Evolutionary conservation across 805 yeast species (phyloP), one percentile per base, ranked within the genome.

Genomic region (Maudiozyma pseudohumilis): DNA sequence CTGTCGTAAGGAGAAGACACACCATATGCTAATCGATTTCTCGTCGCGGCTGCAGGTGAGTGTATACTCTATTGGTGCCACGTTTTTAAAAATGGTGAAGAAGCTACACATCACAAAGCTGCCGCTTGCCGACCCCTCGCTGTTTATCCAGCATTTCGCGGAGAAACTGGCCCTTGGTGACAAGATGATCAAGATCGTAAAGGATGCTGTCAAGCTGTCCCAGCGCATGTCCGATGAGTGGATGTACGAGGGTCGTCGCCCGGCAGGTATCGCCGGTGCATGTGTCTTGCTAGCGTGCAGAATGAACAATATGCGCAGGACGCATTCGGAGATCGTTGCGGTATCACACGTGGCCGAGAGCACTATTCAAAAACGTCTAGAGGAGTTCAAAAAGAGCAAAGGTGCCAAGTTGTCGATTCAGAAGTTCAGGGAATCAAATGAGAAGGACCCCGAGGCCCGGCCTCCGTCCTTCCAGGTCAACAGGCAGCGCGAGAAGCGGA

Each of bases 191-290:
- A 79, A 79, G 48, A 95, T 92, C 11, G 79, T 84, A 32, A 74
- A 72, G 42, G 99, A 92, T 59, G 97, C 98, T 0, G 78, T 79
- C 6, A 75, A 78, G 49, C 63, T 92, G 17, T 95, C 95, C 0
- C 84, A 77, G 53, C 69, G 95, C 47, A 92, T 92, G 99, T 70
- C 88, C 11, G 74, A 77, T 30, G 97, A 92, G 53, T 92, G 97
- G 96, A 82, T 92, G 48, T 84, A 80, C 56, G 94, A 86, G 61
- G 99, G 99, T 19, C 73, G 99, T 55, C 70, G 97, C 44, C 98
- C 99, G 0, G 97, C 98, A 0, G 98, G 99, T 51, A 76, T 92
- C 38, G 98, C 98, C 0, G 99, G 97, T 17, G 98, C 98, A 0
- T 87, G 96, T 60, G 68, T 92, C 2, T 57, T 94, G 32, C 63